Percentiles rank a stretch among this genome's conserved stretches.
These are phyloP conservation scores for Bonia amplexicaulis DNA, from an alignment of 176 grass and related monocot species.

Conservation along the genomic window DNA sequence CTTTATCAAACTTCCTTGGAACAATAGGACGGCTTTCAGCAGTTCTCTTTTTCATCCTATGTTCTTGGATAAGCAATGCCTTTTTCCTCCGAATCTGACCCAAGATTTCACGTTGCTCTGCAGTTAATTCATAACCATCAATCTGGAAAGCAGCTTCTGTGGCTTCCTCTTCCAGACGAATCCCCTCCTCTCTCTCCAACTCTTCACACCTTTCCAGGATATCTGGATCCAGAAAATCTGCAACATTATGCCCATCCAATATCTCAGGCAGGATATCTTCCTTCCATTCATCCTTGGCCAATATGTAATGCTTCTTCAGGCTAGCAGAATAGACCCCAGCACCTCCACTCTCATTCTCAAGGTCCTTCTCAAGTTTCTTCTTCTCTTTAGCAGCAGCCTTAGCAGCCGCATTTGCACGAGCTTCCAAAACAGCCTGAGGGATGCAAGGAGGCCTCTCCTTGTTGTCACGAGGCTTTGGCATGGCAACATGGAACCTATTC, in stretches of 20 bases:
- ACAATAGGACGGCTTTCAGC: constrained; percentile 80
- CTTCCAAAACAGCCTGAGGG: constrained; percentile 41
- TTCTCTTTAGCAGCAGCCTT: constrained; percentile 59
- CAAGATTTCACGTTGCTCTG: constrained; percentile 48
- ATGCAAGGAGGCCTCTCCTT: constrained; percentile 57
- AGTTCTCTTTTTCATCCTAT: constrained; percentile 87
- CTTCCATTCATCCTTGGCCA: constrained; percentile 76
- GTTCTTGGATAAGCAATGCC: constrained; percentile 57
- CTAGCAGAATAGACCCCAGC: constrained; percentile 85
- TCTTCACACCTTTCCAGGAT: constrained; percentile 63
- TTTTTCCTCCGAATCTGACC: constrained; percentile 68
- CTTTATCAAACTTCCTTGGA: constrained; percentile 57
- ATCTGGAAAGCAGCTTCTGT: constrained; percentile 55
- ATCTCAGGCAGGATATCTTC: constrained; percentile 55
- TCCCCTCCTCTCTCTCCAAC: constrained; percentile 71
- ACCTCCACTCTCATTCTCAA: constrained; percentile 75
- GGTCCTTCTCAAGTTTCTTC: constrained; percentile 61
- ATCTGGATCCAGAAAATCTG: constrained; percentile 79
- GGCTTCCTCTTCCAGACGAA: constrained; percentile 54
- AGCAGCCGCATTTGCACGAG: constrained; percentile 30
- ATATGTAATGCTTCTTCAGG: constrained; percentile 64
- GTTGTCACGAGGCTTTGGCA: constrained; percentile 74
- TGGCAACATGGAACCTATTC: constrained; percentile 75
- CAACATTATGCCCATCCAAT: constrained; percentile 76
- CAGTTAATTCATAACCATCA: constrained; percentile 54